Evolutionary conservation across 495 filamentous ascomycete genomes (phyloP).

Genomic region (Tuber melanosporum): DNA sequence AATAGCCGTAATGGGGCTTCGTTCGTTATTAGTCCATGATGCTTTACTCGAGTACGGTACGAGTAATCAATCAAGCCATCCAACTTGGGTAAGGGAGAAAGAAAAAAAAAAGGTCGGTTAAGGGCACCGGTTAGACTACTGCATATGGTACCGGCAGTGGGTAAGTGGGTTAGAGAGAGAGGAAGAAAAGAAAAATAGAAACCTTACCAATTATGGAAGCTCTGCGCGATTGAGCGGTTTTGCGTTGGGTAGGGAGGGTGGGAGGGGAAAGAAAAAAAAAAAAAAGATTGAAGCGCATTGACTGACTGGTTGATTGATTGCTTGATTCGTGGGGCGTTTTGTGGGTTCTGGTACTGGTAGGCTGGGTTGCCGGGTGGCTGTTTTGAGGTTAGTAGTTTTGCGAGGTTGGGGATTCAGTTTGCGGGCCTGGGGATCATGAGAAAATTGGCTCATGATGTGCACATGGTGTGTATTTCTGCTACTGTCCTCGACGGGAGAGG

Average conservation of each 20-base stretch:
- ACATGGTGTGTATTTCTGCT: not conserved
- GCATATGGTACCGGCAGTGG: not conserved
- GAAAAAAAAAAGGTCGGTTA: not conserved
- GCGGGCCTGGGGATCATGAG: not conserved
- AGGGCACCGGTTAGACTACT: not conserved
- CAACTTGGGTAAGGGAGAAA: not conserved
- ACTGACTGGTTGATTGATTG: not conserved
- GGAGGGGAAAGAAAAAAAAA: not conserved
- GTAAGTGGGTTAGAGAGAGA: not conserved
- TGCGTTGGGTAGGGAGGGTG: not conserved
- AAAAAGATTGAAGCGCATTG: not conserved
- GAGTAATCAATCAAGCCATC: not conserved
- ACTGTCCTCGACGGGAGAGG: not conserved
- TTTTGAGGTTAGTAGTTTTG: not conserved
- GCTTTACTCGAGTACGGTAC: not conserved
- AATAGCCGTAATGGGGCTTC: not conserved
- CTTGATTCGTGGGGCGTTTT: not conserved
- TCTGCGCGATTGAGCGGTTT: not conserved
- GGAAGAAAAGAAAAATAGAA: not conserved
- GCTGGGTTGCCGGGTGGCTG: not conserved
- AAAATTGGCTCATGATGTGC: not conserved
- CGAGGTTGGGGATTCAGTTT: not conserved
- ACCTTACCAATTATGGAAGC: not conserved
- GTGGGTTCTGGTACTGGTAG: conserved; percentile 1
- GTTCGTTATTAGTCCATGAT: not conserved